Evolutionary conservation across 1,139 yeast genomes (phyloP), one percentile per base, ranked within the genome.

Genomic region (Saccharomyces hybrid): DNA sequence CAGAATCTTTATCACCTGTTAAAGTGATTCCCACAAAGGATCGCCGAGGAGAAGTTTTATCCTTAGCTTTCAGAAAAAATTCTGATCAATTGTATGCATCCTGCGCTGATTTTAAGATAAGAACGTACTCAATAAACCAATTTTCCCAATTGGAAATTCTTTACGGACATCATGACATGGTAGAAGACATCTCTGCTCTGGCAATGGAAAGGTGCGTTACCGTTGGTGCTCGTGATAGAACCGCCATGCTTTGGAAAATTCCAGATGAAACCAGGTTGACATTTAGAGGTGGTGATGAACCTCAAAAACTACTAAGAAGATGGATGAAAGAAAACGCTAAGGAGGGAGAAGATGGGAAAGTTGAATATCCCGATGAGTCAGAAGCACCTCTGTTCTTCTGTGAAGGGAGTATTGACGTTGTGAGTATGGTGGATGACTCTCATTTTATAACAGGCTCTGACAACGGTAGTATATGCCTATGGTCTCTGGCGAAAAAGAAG

Each of bases 211-310:
- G 97, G 52, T 93, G 99, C 76, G 93, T 93, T 42, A 88, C 96
- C 25, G 98, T 91, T 27, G 99, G 99, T 23, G 79, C 95, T 3
- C 81, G 99, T 65, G 99, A 93, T 72, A 84, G 95, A 64, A 88
- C 97, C 1, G 97, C 95, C 16, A 86, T 95, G 84, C 76, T 88
- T 64, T 93, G 99, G 99, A 93, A 95, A 70, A 89, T 93, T 60
- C 82, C 96, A 28, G 99, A 95, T 65, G 99, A 93, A 72, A 83
- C 96, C 1, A 80, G 98, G 66, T 79, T 93, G 63, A 90, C 97
- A 0, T 93, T 93, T 71, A 80, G 97, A 66, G 97, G 97, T 58
- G 97, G 96, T 56, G 96, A 88, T 48, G 70, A 68, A 65, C 75
- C 72, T 14, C 78, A 75, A 53, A 78, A 74, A 67, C 75, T 75